Evolutionary conservation across 2,329 filamentous ascomycete species (phyloP).

Genomic region (Aspergillus piperis): DNA sequence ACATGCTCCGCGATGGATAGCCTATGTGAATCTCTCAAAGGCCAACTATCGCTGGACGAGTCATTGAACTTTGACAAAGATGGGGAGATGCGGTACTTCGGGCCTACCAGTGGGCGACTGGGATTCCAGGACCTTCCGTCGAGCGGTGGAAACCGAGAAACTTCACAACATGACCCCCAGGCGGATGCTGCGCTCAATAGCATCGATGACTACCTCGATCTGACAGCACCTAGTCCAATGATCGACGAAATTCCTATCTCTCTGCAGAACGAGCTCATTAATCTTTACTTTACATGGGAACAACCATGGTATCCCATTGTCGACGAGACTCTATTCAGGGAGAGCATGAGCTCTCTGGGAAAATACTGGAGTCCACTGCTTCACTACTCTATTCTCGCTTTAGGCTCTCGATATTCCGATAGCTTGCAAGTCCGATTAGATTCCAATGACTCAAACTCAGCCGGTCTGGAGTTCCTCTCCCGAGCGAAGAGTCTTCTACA

Average conservation of each 20-base stretch:
- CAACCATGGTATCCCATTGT: constrained; percentile 41
- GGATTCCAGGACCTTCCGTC: constrained; percentile 28
- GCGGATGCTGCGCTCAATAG: constrained; percentile 1
- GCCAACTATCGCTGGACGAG: constrained; percentile 38
- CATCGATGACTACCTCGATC: constrained; percentile 1
- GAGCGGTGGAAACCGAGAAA: background rate
- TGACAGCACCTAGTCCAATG: background rate
- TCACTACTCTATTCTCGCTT: constrained; percentile 25
- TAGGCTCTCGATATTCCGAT: constrained; percentile 38
- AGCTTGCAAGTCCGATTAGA: constrained; percentile 32
- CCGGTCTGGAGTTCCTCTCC: constrained; percentile 35
- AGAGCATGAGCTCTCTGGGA: constrained; percentile 28
- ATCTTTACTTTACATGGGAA: constrained; percentile 42
- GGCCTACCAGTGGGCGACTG: constrained; percentile 39
- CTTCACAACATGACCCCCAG: background rate
- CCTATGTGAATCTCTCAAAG: constrained; percentile 30
- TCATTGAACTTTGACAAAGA: constrained; percentile 40
- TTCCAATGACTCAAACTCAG: constrained; percentile 36
- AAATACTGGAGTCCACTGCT: constrained; percentile 34
- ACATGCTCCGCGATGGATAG: constrained; percentile 20
- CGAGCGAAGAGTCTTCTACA: constrained; percentile 27
- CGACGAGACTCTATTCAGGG: constrained; percentile 39
- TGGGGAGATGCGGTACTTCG: constrained; percentile 40
- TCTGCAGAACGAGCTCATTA: constrained; percentile 33
- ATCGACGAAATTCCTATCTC: constrained; percentile 20